phyloP scores from a whole-genome alignment of 116 monocot species.

The Zostera marina region DNA sequence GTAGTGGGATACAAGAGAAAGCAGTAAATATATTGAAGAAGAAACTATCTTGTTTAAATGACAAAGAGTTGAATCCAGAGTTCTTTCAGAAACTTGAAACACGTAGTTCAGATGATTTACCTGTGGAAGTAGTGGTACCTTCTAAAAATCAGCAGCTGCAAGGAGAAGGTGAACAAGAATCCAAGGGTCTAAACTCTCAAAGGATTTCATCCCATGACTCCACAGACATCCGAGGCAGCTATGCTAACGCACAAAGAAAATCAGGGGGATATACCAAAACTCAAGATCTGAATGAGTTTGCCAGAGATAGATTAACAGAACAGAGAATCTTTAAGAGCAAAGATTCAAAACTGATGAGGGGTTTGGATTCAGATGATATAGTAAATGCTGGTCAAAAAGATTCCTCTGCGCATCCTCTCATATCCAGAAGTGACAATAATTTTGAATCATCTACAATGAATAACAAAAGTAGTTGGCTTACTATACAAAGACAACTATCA shows the following conservation, averaged over 20 bases:
- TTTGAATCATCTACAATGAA: constrained; percentile 39
- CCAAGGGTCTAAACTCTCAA: constrained; percentile 18
- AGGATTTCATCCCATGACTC: constrained; percentile 11
- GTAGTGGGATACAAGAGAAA: constrained; percentile 42
- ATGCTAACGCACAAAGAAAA: constrained; percentile 19
- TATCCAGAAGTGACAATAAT: constrained; percentile 23
- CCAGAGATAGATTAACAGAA: constrained; percentile 37
- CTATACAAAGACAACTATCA: constrained; percentile 76
- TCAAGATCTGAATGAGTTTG: constrained; percentile 27
- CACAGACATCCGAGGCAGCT: constrained; percentile 11
- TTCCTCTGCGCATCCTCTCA: constrained; percentile 14
- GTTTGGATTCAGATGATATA: constrained; percentile 37
- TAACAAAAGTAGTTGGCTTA: constrained; percentile 63
- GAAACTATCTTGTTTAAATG: constrained; percentile 46
- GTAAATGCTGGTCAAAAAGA: constrained; percentile 32
- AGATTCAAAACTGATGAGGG: constrained; percentile 31
- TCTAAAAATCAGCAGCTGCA: constrained; percentile 28
- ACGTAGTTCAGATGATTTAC: constrained; percentile 49
- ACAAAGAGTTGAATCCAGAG: constrained; percentile 80
- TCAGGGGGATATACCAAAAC: constrained; percentile 12
- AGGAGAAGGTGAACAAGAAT: constrained; percentile 24
- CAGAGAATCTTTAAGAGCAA: constrained; percentile 26
- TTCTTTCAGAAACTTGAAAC: constrained; percentile 94
- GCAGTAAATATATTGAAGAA: constrained; percentile 51
- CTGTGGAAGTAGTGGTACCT: constrained; percentile 82